phyloP scores from a whole-genome alignment of 2,329 filamentous ascomycete species.

The Gyromitra esculenta region DNA sequence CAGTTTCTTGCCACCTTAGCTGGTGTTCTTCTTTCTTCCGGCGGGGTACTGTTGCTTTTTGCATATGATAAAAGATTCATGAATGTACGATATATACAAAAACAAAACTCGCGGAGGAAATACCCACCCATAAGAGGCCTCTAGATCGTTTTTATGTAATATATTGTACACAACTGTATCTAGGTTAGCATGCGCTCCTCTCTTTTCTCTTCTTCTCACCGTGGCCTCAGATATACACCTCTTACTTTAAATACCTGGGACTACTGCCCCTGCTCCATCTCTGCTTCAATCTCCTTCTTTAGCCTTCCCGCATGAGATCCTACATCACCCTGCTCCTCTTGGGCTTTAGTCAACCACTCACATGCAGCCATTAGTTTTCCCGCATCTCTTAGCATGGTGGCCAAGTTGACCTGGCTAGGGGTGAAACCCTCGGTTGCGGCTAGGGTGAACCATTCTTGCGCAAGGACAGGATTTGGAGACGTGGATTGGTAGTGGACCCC shows the following conservation, averaged over 20 bases:
- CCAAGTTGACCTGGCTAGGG: slow-evolving; percentile 40
- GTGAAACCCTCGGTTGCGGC: slow-evolving; percentile 42
- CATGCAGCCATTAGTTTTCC: slow-evolving; percentile 32
- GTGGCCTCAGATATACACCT: not conserved
- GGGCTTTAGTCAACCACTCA: slow-evolving; percentile 39
- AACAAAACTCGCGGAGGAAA: slow-evolving; percentile 26
- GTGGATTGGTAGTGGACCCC: slow-evolving; percentile 36
- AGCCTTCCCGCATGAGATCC: slow-evolving; percentile 27
- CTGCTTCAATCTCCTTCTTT: slow-evolving; percentile 33
- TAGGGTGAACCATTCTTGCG: slow-evolving; percentile 45
- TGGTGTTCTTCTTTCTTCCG: slow-evolving; percentile 15
- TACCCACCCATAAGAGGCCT: not conserved
- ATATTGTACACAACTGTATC: not conserved
- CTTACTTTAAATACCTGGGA: not conserved
- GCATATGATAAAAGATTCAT: slow-evolving; percentile 22
- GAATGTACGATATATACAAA: slow-evolving; percentile 39
- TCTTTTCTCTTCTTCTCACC: not conserved
- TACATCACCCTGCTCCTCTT: slow-evolving; percentile 17
- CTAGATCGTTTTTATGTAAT: not conserved
- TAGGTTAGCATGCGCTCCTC: slow-evolving; percentile 38
- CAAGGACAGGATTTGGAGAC: slow-evolving; percentile 23
- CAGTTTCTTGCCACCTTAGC: slow-evolving; percentile 7
- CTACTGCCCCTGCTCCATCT: not conserved
- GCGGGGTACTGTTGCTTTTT: slow-evolving; percentile 10
- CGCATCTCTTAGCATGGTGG: slow-evolving; percentile 25